These are phyloP conservation scores for Leptomonas pyrrhocoris DNA, from an alignment of 208 protist species.

Conservation along the genomic window DNA sequence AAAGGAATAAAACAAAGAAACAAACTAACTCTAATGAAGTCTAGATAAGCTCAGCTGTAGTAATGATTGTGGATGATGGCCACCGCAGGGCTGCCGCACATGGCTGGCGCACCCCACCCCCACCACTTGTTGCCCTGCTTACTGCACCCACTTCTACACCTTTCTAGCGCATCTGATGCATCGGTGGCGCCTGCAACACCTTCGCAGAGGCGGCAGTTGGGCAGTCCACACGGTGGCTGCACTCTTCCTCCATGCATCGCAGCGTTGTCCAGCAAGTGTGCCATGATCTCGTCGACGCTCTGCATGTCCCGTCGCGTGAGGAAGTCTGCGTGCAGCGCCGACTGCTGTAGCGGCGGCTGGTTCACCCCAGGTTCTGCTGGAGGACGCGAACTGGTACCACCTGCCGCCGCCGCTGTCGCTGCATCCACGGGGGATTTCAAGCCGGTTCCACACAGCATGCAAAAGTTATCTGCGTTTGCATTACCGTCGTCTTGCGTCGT, in stretches of 20 bases:
- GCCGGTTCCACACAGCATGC: constrained; percentile 29
- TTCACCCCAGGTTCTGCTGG: no score
- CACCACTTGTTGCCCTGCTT: neutral
- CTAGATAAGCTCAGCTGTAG: constrained; percentile 25
- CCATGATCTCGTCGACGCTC: constrained; percentile 41
- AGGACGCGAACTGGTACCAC: no score
- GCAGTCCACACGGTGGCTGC: constrained; percentile 39
- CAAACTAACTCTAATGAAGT: neutral
- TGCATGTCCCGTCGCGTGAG: constrained; percentile 26
- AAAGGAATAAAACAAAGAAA: constrained; percentile 6
- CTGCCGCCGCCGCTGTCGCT: neutral
- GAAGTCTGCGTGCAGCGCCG: neutral
- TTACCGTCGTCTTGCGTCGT: neutral
- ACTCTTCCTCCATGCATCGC: constrained; percentile 8
- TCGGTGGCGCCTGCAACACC: no score
- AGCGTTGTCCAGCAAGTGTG: constrained; percentile 24
- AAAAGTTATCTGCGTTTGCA: constrained; percentile 9
- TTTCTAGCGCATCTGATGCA: no score
- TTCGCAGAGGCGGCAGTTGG: constrained; percentile 39
- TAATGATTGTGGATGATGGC: constrained; percentile 66
- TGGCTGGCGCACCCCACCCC: constrained; percentile 8
- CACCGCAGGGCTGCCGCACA: constrained; percentile 47
- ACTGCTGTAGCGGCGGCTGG: neutral
- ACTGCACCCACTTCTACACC: neutral
- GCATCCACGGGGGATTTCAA: neutral